These are phyloP conservation scores for Apophysomyces trapeziformis DNA, from an alignment of 371 early-diverging fungal species.

Conservation along the genomic window DNA sequence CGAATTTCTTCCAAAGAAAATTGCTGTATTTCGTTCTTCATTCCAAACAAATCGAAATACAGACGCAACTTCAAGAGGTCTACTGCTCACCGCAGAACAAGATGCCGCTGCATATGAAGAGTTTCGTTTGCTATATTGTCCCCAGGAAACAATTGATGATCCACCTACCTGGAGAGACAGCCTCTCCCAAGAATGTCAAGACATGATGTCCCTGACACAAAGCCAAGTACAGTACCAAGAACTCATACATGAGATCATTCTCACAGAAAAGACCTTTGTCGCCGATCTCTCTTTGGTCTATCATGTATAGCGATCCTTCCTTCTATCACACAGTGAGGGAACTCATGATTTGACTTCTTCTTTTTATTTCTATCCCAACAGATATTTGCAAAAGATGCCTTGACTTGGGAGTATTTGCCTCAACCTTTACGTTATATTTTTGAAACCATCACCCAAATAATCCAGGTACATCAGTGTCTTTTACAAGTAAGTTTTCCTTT, in stretches of 20 bases:
- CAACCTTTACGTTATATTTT: slow-evolving; percentile 58
- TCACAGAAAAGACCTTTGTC: slow-evolving; percentile 68
- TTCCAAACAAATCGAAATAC: background rate
- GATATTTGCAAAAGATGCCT: slow-evolving; percentile 58
- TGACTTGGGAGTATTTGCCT: slow-evolving; percentile 47
- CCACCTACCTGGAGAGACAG: slow-evolving; percentile 29
- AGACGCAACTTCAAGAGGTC: background rate
- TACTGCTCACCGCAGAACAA: slow-evolving; percentile 1
- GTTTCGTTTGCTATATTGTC: background rate
- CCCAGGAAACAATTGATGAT: background rate
- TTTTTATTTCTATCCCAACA: slow-evolving; percentile 14
- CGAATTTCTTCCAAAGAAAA: slow-evolving; percentile 4
- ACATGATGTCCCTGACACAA: slow-evolving; percentile 14
- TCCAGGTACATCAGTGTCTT: slow-evolving; percentile 47
- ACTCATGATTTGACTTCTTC: background rate
- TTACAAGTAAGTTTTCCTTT: slow-evolving; percentile 23
- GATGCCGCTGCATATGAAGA: slow-evolving; percentile 5
- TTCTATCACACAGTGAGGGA: background rate
- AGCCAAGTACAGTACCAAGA: slow-evolving; percentile 62
- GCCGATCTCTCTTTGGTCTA: slow-evolving; percentile 62
- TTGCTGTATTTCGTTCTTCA: slow-evolving; percentile 5
- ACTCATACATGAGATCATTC: slow-evolving; percentile 64
- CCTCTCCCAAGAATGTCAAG: slow-evolving; percentile 1
- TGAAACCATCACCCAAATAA: slow-evolving; percentile 56
- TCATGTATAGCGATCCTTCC: slow-evolving; percentile 41